Evolutionary conservation across 2,329 filamentous ascomycete genomes (phyloP), one percentile per base, ranked within the genome.

Genomic region (Penicillium crustosum): DNA sequence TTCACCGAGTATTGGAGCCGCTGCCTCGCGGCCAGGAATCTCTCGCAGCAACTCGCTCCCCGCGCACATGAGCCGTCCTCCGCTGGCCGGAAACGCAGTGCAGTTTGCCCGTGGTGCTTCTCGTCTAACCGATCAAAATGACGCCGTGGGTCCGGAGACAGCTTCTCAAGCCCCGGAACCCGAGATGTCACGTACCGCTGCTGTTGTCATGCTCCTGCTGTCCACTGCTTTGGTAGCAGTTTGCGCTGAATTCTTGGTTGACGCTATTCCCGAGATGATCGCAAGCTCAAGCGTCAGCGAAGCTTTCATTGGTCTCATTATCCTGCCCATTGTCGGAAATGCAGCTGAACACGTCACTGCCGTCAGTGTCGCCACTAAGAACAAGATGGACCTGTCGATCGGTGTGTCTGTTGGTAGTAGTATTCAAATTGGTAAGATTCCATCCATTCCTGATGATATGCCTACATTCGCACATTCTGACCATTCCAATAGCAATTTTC

Each of bases 321-420:
- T 93, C 52, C 78, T 93, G 5, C 89, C 89, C 9, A 91, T 93
- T 66, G 89, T 92, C n/a, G 89, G 89, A 39, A 93, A 93, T 67
- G 89, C 89, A 2, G 89, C 89, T 15, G 89, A 93, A 76, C 89
- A 93, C 78, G 88, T 89, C 21, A 92, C 89, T 0, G 89, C 89
- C 7, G 89, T 93, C 53, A 90, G 86, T 0, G 89, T 93, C 1
- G 89, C 90, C 7, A 83, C 87, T 66, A 91, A 92, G 80, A 90
- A 92, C 75, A 93, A 93, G 76, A 91, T 92, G 88, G 90, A 93
- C 68, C 78, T 93, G 9, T 87, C 89, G 3, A 92, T 93, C 62
- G 89, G 89, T 69, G 89, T 93, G 12, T 89, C 89, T 13, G 87
- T 93, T 35, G 89, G 90, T 29, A 90, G 86, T 12, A 90, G 87